These are phyloP conservation scores for Raphidocelis subcapitata DNA, from an alignment of 139 green algal species.

Conservation along the genomic window DNA sequence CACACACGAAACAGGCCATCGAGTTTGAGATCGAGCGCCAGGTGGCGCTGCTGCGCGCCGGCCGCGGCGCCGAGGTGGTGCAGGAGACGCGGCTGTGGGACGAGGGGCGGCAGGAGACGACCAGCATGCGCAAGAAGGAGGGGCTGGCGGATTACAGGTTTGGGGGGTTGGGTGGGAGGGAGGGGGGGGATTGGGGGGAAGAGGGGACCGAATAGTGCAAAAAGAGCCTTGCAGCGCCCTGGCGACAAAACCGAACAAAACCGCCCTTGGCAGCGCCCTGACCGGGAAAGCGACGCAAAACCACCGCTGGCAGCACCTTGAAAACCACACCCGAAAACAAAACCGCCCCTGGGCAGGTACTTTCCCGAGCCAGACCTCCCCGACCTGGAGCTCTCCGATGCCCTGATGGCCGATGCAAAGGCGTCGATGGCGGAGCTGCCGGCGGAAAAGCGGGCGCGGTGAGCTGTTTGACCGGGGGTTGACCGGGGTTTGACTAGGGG, in stretches of 20 bases:
- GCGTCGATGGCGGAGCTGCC: conserved; percentile 83
- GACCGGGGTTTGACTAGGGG: no score
- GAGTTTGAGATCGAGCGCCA: conserved; percentile 81
- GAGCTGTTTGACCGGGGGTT: no score
- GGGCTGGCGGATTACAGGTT: conserved; percentile 94
- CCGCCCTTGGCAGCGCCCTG: no score
- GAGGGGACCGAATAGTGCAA: no score
- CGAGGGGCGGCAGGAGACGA: conserved; percentile 74
- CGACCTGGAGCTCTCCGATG: conserved; percentile 57
- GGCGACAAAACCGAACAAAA: no score
- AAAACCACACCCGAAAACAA: background rate
- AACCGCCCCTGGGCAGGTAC: conserved; percentile 57
- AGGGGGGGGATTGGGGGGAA: no score
- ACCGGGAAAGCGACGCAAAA: no score
- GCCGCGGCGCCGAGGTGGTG: conserved; percentile 73
- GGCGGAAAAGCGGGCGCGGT: conserved; percentile 52
- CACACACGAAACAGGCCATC: no score
- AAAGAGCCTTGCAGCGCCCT: no score
- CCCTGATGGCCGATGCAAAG: conserved; percentile 48
- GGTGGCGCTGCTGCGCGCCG: conserved; percentile 64
- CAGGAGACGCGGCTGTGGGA: conserved; percentile 97
- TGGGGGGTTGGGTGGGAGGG: background rate
- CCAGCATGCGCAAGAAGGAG: conserved; percentile 91
- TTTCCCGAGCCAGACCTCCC: conserved; percentile 97
- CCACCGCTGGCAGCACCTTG: background rate